Conservation (phyloP, 441 rosid species). For the Erysimum pusillum region DNA sequence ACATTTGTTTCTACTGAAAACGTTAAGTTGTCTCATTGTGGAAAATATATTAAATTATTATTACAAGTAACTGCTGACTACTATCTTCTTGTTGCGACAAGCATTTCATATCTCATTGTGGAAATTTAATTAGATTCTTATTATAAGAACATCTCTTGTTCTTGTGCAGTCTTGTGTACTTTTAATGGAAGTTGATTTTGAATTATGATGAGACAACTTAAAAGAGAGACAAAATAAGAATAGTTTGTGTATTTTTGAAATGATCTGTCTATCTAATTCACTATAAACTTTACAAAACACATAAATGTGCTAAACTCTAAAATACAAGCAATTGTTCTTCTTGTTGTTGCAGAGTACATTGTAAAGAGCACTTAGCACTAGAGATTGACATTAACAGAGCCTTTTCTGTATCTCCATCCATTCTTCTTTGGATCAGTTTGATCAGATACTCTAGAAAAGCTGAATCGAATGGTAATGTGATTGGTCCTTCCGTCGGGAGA, state of each 20-base stretch:
- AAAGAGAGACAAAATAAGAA: neutral
- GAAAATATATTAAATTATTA: too few species aligned
- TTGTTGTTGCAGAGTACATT: neutral
- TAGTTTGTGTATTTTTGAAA: slow-evolving; percentile 7
- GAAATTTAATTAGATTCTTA: neutral
- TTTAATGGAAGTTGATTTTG: neutral
- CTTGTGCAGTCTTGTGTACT: neutral
- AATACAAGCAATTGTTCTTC: slow-evolving; percentile 27
- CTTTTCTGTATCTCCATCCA: slow-evolving; percentile 37
- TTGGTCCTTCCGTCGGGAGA: slow-evolving; percentile 33
- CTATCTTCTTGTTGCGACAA: too few species aligned
- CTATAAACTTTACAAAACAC: neutral
- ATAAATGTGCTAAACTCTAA: slow-evolving; percentile 13
- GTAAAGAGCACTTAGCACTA: neutral
- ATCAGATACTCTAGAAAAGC: slow-evolving; percentile 43
- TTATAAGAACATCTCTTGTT: neutral
- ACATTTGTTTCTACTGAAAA: too few species aligned
- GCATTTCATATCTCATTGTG: neutral
- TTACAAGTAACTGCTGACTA: neutral
- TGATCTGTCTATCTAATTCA: neutral
- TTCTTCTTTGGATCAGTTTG: slow-evolving; percentile 27
- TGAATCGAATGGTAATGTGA: slow-evolving; percentile 47
- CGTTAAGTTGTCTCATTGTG: neutral
- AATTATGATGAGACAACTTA: neutral
- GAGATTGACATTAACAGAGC: slow-evolving; percentile 37